A percentile compares a stretch with the other conserved stretches of the same genome.
Conservation (phyloP, 331 rosid species). For the Malus hybrid region DNA sequence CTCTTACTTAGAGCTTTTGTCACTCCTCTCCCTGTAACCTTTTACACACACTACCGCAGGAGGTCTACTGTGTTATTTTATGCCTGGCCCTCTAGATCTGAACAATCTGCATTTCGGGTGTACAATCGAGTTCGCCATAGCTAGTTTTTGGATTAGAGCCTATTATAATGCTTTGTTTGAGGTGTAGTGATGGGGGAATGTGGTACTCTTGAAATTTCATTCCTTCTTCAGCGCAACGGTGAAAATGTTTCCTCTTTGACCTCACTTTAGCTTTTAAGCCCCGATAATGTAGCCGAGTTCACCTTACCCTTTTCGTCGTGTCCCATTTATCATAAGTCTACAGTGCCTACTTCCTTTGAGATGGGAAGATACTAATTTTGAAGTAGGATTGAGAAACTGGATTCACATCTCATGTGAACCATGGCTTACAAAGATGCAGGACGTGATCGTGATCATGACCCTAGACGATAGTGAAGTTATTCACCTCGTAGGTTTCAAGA, state of each 20-base stretch:
- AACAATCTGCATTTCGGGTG: background rate
- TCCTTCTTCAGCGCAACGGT: background rate
- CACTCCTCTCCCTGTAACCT: background rate
- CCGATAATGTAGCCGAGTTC: background rate
- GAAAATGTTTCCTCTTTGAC: too few species aligned
- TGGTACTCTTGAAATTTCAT: background rate
- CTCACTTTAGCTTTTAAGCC: background rate
- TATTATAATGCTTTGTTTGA: too few species aligned
- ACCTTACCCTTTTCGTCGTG: background rate
- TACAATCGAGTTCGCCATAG: too few species aligned
- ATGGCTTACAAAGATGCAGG: conserved; percentile 5
- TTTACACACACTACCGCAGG: background rate
- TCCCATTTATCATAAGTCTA: background rate
- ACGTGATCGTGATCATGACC: conserved; percentile 6
- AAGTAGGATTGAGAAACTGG: background rate
- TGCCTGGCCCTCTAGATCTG: background rate
- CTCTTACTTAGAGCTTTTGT: background rate
- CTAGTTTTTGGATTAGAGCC: too few species aligned
- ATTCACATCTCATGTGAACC: background rate
- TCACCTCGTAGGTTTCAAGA: conserved; percentile 31
- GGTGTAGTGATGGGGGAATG: background rate
- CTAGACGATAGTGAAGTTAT: conserved; percentile 31
- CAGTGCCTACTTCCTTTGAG: background rate
- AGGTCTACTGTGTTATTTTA: background rate
- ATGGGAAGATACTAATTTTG: background rate